Evolutionary conservation across 2,329 filamentous ascomycete genomes (phyloP), one percentile per base, ranked within the genome.

Genomic region (Teratosphaeriaceae sp.): DNA sequence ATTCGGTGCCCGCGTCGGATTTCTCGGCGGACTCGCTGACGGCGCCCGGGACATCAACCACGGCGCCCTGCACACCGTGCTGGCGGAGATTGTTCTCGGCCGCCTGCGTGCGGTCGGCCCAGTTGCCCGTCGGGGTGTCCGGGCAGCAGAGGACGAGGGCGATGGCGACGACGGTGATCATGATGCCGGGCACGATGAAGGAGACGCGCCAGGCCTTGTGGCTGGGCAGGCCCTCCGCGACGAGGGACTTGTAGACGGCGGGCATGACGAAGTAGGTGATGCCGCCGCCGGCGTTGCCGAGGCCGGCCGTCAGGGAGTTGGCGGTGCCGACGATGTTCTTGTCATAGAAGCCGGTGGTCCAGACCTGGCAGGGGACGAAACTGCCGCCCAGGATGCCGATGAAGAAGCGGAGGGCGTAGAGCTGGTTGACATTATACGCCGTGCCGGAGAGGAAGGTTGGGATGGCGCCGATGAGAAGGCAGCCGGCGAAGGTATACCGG

Each of bases 251-350:
- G 65, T 84, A 92, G 44, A 95, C 81, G 4, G 86, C 86, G 2
- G 89, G 88, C 88, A 95, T 94, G 55, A 90, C 78, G 63, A 94
- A 94, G 69, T 94, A 94, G 2, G 88, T 94, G 52, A 94, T 84
- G 43, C 89, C 89, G 50, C 88, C 89, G 45, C 89, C 88, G 20
- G 86, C 78, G 55, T 94, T 95, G 40, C 88, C 89, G 69, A 85
- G 83, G 12, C 89, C 89, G 31, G 82, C 89, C 1, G 88, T 83
- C 15, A 95, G 67, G 2, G 87, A 84, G 60, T 95, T 96, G 48
- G 88, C 86, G 5, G 86, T 89, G 37, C 89, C 89, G 15, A 95
- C 84, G 20, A 95, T 75, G 56, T 89, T 92, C 70, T 89, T 92
- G 68, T 96, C 88, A 62, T 88, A 95, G 72, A 94, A 95, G 0